Conservation (phyloP, 1,284 basidiomycete genomes). For the Trichosporon inkin region DNA sequence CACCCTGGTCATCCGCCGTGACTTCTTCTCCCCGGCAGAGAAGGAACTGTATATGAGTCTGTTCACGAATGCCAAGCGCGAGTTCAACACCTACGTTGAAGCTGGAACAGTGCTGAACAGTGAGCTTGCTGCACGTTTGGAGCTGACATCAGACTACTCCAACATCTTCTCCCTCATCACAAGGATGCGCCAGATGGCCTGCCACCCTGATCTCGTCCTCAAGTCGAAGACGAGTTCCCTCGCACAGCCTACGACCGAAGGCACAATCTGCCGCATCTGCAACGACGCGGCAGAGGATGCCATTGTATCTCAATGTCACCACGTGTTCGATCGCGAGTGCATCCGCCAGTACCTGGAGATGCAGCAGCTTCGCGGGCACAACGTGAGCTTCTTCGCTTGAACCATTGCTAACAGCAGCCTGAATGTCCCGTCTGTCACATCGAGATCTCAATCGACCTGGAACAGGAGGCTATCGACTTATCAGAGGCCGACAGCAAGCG, state of each 20-base stretch:
- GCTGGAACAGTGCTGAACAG: constrained; percentile 88
- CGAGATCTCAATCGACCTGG: constrained; percentile 88
- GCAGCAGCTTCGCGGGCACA: constrained; percentile 59
- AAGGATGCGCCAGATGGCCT: constrained; percentile 86
- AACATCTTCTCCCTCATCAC: constrained; percentile 73
- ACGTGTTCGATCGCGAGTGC: constrained; percentile 78
- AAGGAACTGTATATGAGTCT: constrained; percentile 91
- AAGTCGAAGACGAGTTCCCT: constrained; percentile 69
- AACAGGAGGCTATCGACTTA: constrained; percentile 83
- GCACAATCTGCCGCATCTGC: constrained; percentile 86
- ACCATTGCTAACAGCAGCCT: constrained; percentile 58
- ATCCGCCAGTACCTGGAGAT: constrained; percentile 85
- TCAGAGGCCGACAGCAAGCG: constrained; percentile 57
- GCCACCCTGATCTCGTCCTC: constrained; percentile 84
- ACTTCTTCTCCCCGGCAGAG: constrained; percentile 94
- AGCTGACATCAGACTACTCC: constrained; percentile 67
- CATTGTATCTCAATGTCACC: constrained; percentile 77
- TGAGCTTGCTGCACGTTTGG: constrained; percentile 50
- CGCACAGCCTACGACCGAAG: constrained; percentile 59
- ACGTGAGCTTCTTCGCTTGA: constrained; percentile 26
- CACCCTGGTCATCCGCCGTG: constrained; percentile 80
- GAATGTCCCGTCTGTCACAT: constrained; percentile 94
- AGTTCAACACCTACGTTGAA: constrained; percentile 86
- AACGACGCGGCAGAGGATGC: constrained; percentile 94
- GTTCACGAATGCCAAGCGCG: constrained; percentile 86